phyloP scores from a whole-genome alignment of 177 flowering plant genomes.

The Telopea speciosissima region DNA sequence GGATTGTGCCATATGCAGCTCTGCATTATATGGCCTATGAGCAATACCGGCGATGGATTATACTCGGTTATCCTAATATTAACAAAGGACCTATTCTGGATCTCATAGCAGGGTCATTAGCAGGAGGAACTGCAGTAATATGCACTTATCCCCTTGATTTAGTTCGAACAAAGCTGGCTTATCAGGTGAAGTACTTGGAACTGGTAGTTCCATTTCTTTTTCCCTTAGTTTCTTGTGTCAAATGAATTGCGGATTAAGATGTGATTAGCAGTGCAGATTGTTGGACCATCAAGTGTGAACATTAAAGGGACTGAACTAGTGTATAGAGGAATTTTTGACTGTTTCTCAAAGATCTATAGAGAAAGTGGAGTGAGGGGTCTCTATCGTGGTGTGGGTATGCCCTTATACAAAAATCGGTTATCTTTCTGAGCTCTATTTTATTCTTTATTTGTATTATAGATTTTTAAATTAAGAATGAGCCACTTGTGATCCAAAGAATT shows the following conservation, averaged over 20 bases:
- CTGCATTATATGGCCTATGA: slow-evolving; percentile 94
- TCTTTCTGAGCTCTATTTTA: background rate
- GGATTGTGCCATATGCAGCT: slow-evolving; percentile 98
- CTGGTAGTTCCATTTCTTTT: background rate
- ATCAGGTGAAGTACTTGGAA: slow-evolving; percentile 51
- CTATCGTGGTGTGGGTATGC: slow-evolving; percentile 91
- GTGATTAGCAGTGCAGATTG: slow-evolving; percentile 46
- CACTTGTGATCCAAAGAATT: too few species aligned
- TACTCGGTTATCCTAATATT: slow-evolving; percentile 49
- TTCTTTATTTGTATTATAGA: too few species aligned
- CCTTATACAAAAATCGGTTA: background rate
- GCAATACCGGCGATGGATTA: slow-evolving; percentile 84
- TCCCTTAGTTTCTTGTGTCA: background rate
- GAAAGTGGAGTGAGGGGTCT: slow-evolving; percentile 77
- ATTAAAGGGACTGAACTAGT: slow-evolving; percentile 42
- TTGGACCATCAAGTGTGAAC: slow-evolving; percentile 39
- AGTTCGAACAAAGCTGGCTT: slow-evolving; percentile 91
- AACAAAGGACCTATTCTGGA: slow-evolving; percentile 87
- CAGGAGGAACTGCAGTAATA: slow-evolving; percentile 97
- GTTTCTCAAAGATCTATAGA: slow-evolving; percentile 66
- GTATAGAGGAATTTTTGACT: slow-evolving; percentile 79
- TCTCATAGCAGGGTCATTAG: slow-evolving; percentile 89
- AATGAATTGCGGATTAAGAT: slow-evolving; percentile 8
- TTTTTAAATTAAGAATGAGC: too few species aligned
- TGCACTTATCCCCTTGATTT: slow-evolving; percentile 95